Base-by-base conservation (phyloP, 176 grass and related monocot species). In the Avena atlantica region DNA sequence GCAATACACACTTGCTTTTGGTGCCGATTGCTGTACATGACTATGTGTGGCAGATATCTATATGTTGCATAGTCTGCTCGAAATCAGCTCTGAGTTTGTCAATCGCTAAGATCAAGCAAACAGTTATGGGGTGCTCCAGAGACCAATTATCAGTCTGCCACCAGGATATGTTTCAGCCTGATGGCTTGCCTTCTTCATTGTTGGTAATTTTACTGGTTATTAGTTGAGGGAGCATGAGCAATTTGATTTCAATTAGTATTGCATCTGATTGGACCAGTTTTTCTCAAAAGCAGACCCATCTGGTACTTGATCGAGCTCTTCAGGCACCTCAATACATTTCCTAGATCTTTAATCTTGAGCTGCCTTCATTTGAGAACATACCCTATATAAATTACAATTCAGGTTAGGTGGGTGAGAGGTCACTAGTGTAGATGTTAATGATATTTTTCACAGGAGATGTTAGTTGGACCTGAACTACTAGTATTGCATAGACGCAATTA, bases 11-110 rank as follows among this genome's bases (percentile, higher is more conserved):
- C 27, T 72, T 51, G n/a, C 10, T 65, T 70, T 82, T 31, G 17
- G 2, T 31, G 49, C 25, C 24, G 4, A 31, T 31, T 27, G 15
- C 47, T 12, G 24, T 48, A 53, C 34, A 25, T 57, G 29, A 78
- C 19, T 44, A 42, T 42, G 4, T 79, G 57, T 47, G 37, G 78
- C 8, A 21, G 21, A 63, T 57, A 21, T 79, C 59, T 17, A 13
- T 78, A 42, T 79, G 78, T 62, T 79, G 58, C 57, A 63, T 79
- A 80, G 78, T 20, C n/a, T 49, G 61, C 42, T 66, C 23, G 16
- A 81, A 17, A 81, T 29, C 61, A 79, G 57, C 36, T 47, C 36
- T 79, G 13, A n/a, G 40, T 79, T 44, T 62, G 37, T 61, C 55
- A 79, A 61, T 49, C 8, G 4, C 20, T 62, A n/a, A 59, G 56